These are phyloP conservation scores for Pistacia atlantica DNA, from an alignment of 345 rosid species.

Conservation along the genomic window DNA sequence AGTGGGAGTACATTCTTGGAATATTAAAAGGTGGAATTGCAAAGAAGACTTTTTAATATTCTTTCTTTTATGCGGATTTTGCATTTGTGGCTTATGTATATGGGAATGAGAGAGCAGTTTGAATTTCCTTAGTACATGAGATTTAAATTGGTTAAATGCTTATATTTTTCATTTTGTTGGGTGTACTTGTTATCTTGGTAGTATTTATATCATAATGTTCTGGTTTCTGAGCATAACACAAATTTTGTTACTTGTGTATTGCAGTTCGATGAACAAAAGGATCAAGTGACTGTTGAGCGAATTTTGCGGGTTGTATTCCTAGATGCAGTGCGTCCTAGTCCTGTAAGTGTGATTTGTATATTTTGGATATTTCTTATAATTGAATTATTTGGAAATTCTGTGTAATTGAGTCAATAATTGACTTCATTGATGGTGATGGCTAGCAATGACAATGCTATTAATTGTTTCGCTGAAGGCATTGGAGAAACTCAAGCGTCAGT, in stretches of 20 bases:
- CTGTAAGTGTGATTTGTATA: conserved; percentile 50
- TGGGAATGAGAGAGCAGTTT: neutral
- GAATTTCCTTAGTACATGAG: neutral
- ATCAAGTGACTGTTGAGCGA: conserved; percentile 76
- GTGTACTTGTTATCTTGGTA: neutral
- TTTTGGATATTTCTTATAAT: neutral
- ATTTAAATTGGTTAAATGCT: conserved; percentile 5
- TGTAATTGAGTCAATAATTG: too few species aligned
- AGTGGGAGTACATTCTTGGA: neutral
- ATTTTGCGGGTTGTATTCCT: conserved; percentile 81
- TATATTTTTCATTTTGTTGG: neutral
- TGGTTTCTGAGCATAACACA: neutral
- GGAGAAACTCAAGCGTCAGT: conserved; percentile 81
- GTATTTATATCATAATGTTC: neutral
- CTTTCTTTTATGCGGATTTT: neutral
- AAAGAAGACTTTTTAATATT: neutral
- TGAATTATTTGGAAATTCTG: too few species aligned
- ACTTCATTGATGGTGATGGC: neutral
- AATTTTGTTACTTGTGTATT: conserved; percentile 10
- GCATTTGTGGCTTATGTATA: neutral
- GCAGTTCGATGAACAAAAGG: conserved; percentile 95
- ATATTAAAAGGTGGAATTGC: neutral
- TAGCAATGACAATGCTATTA: conserved; percentile 10
- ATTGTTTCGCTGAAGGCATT: conserved; percentile 44
- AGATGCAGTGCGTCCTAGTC: conserved; percentile 66